A percentile compares a stretch with the other conserved stretches of the same genome.
Evolutionary conservation across 2,329 filamentous ascomycete genomes (phyloP).

Genomic region (Beauveria scarabaeidicola): DNA sequence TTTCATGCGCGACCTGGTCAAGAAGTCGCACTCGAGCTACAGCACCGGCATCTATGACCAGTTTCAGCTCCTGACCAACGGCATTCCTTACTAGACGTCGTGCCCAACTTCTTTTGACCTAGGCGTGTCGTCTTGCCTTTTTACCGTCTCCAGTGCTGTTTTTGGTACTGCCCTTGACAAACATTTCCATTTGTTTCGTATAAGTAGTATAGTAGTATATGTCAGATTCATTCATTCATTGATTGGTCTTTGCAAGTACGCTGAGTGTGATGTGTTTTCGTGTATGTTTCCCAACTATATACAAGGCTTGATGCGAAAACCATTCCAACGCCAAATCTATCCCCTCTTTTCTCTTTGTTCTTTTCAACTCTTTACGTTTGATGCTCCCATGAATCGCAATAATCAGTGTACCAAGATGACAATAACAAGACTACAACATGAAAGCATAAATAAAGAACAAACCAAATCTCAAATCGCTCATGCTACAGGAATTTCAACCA

Average conservation of each 20-base stretch:
- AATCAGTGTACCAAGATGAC: not conserved
- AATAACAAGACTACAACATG: not conserved
- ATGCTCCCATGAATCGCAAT: not conserved
- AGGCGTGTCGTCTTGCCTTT: not conserved
- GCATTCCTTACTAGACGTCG: slow-evolving; percentile 71
- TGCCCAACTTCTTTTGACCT: not conserved
- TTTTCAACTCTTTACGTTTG: slow-evolving; percentile 1
- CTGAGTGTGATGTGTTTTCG: too few species aligned
- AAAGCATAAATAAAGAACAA: not conserved
- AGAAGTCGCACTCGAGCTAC: slow-evolving; percentile 83
- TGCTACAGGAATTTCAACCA: not conserved
- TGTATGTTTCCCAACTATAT: too few species aligned
- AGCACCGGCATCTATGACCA: slow-evolving; percentile 95
- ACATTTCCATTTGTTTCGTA: not conserved
- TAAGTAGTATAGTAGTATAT: not conserved
- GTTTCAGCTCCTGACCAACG: slow-evolving; percentile 94
- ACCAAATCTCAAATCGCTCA: not conserved
- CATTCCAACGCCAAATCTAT: not conserved
- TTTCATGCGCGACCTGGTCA: slow-evolving; percentile 82
- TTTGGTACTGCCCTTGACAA: not conserved
- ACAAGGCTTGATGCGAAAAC: not conserved
- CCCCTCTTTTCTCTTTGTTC: not conserved
- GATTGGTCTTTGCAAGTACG: too few species aligned
- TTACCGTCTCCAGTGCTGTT: not conserved
- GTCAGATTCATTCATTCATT: not conserved